Conservation (phyloP, 805 yeast genomes). For the Sugiyamaella valdiviana region DNA sequence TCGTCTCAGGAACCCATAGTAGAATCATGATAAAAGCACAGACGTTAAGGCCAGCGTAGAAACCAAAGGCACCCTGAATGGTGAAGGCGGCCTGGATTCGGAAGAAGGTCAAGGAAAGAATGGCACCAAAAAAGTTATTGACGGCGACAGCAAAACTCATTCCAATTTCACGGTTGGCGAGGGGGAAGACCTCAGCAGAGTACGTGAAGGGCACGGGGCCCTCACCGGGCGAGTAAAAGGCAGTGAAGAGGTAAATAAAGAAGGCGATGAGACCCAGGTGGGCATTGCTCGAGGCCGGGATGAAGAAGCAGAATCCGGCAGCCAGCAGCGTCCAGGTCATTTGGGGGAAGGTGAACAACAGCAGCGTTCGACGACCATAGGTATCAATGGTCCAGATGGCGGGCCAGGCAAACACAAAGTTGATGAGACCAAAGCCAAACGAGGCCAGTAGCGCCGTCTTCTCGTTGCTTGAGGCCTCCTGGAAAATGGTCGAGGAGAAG, state of each 20-base stretch:
- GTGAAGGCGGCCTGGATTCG: constrained; percentile 58
- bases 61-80: constrained; percentile 80
- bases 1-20: constrained; percentile 56
- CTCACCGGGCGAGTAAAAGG: constrained; percentile 73
- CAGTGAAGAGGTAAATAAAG: constrained; percentile 68
- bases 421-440: constrained; percentile 77
- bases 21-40: constrained; percentile 59
- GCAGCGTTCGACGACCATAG: constrained; percentile 59
- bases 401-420: constrained; percentile 72
- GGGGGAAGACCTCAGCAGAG: constrained; percentile 76
- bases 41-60: constrained; percentile 81
- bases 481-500: constrained; percentile 71
- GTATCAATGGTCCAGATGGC: constrained; percentile 72
- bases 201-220: constrained; percentile 82
- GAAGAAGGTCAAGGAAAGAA: constrained; percentile 72
- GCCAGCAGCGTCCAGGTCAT: constrained; percentile 48
- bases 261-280: constrained; percentile 60
- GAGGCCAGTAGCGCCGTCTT: constrained; percentile 57
- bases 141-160: constrained; percentile 62
- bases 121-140: constrained; percentile 45
- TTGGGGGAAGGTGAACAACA: constrained; percentile 52
- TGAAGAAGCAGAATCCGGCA: constrained; percentile 58
- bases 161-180: constrained; percentile 70
- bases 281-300: constrained; percentile 39
- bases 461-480: constrained; percentile 50